Conservation (phyloP, 805 yeast genomes). For the Barnettozyma populi region DNA sequence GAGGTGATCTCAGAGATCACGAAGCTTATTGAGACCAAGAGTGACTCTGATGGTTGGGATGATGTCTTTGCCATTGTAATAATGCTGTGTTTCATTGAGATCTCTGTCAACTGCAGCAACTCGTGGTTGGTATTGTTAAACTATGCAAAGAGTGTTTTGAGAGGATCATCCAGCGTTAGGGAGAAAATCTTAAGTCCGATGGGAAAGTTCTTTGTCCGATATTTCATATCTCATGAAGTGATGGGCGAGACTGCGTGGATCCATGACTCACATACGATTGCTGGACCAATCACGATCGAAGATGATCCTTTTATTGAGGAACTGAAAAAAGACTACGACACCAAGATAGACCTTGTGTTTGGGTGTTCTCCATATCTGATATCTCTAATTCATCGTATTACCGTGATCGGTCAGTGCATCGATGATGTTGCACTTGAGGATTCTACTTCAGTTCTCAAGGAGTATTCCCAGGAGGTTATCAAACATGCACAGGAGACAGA, state of each 20-base stretch:
- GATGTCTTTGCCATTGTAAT: conserved; percentile 35
- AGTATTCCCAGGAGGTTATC: conserved; percentile 19
- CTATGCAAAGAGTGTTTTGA: conserved; percentile 33
- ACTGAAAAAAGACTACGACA: conserved; percentile 30
- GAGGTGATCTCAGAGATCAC: conserved; percentile 30
- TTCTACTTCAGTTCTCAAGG: conserved; percentile 5
- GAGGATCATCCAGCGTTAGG: conserved; percentile 22
- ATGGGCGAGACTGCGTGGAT: conserved; percentile 41
- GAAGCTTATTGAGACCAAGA: conserved; percentile 25
- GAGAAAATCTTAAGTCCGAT: conserved; percentile 27
- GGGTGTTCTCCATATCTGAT: conserved; percentile 37
- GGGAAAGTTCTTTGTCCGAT: conserved; percentile 32
- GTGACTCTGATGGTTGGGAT: conserved; percentile 31
- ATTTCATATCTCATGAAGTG: conserved; percentile 37
- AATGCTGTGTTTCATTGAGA: conserved; percentile 37
- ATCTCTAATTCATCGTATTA: conserved; percentile 31
- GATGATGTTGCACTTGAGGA: conserved; percentile 30
- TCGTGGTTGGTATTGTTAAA: conserved; percentile 35
- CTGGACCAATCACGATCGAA: conserved; percentile 17
- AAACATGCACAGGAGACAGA: conserved; percentile 27
- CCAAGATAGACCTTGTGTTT: conserved; percentile 32
- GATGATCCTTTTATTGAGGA: conserved; percentile 29
- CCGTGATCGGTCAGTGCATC: conserved; percentile 32
- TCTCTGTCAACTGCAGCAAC: conserved; percentile 35
- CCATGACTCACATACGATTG: conserved; percentile 13